Percentiles rank a stretch among this genome's conserved stretches.
These are phyloP conservation scores for Penicillium steckii DNA, from an alignment of 495 filamentous ascomycete genomes.

Conservation along the genomic window DNA sequence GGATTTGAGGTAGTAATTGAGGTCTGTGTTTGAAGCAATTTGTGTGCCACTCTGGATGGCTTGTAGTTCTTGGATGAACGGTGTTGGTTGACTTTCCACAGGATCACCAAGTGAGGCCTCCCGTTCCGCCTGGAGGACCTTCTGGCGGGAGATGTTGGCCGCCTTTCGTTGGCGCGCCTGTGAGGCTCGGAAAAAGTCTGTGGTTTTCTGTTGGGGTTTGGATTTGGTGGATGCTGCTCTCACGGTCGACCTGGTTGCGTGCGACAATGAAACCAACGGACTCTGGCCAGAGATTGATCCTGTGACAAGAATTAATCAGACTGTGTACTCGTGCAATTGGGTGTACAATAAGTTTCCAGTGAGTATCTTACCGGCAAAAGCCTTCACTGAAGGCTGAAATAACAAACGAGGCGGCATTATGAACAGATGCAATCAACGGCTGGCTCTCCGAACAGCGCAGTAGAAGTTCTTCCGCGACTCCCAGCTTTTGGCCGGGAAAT, in stretches of 20 bases:
- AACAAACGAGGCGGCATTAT: conserved; percentile 77
- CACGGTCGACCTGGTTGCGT: conserved; percentile 30
- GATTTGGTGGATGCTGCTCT: conserved; percentile 40
- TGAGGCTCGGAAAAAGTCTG: conserved; percentile 47
- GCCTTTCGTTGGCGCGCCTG: conserved; percentile 76
- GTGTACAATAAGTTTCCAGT: neutral
- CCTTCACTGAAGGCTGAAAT: conserved; percentile 58
- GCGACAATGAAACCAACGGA: conserved; percentile 30
- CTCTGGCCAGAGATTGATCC: conserved; percentile 34
- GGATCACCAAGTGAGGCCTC: conserved; percentile 67
- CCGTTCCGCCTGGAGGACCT: conserved; percentile 61
- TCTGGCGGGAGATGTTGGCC: conserved; percentile 72
- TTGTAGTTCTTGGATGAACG: conserved; percentile 83
- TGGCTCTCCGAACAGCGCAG: conserved; percentile 6
- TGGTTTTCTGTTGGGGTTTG: conserved; percentile 34
- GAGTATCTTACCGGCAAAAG: conserved; percentile 54
- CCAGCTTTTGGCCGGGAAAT: conserved; percentile 31
- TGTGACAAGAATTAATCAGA: conserved; percentile 5
- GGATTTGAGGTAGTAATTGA: conserved; percentile 73
- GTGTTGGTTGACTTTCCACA: conserved; percentile 70
- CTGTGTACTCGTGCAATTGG: conserved; percentile 1
- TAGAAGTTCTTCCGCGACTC: conserved; percentile 28
- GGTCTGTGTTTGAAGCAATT: conserved; percentile 30
- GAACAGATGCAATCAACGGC: conserved; percentile 14
- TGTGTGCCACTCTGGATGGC: conserved; percentile 35